Base-by-base conservation (phyloP, 148 eudicot genomes). In the Camellia lanceoleosa region DNA sequence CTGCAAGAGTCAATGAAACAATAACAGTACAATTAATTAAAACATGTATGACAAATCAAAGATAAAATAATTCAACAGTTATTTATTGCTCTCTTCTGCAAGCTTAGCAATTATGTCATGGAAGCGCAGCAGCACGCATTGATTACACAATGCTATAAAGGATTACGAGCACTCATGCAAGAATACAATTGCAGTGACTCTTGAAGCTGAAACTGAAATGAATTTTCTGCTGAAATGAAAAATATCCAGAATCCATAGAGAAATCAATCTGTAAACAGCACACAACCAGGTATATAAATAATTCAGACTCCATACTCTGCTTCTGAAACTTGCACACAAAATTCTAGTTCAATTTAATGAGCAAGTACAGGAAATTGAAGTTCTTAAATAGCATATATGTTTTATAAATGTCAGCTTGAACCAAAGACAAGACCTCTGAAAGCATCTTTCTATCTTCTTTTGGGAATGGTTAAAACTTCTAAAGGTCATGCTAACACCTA, bases 1-100 rank as follows among this genome's bases (percentile, higher is more conserved):
- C 98, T 95, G 92, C 84, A 83, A 75, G 68, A 71, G 7, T 2
- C 60, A 77, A 49, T 8, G 63, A 66, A 46, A 65, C 3, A 38
- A 13, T 23, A 23, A 3, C 16, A 68, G 47, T 5, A 43, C 12
- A 10, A 38, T 64, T 23, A 7, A 10, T 19, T 19, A 64, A 23
- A 64, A 64, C 41, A 64, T 19, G 20, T 64, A 64, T 64, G 38
- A 64, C 23, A 43, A 41, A 38, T 16, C 7, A 41, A 68, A 43
- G 9, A 41, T 41, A 38, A 42, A 68, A 38, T 5, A 68, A 11
- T 6, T 43, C 2, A 11, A 68, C 1, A 1, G n/a, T 41, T 5
- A 9, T 3, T 41, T 14, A 5, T 47, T 47, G 5, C 51, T 6
- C 6, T 6, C 51, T 47, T 47, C 4, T 6, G 51, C 6, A 14